Base-by-base conservation (phyloP, 2,329 filamentous ascomycete species). In the Plenodomus lindquistii region DNA sequence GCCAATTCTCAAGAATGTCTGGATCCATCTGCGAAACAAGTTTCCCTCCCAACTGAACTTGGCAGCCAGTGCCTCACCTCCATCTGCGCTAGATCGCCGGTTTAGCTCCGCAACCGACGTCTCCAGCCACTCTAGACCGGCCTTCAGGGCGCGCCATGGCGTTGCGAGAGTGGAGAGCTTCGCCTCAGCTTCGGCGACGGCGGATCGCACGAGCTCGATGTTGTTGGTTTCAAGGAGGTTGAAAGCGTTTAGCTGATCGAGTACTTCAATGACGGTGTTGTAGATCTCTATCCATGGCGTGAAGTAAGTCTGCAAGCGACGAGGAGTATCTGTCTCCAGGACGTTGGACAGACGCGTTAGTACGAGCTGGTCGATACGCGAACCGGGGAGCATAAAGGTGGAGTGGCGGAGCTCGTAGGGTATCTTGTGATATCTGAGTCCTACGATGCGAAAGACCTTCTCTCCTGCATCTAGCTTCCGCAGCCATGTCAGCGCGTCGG, bases 21-120 rank as follows among this genome's bases (percentile, higher is more conserved):
- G 37, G 6, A 54, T 42, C 54, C 54, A 57, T 8, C 16, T 22
- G 18, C 41, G 38, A 35, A 47, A 54, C n/a, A 49, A 20, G 2
- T 40, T 36, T 0, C 54, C 48, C 41, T 54, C 51, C 6, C 40
- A 16, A 8, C 48, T 52, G 18, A 41, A 35, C 17, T 42, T 42
- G 10, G 40, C 16, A 1, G 31, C 31, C 31, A 48, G 20, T 15
- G 20, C 6, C 4, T 40, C 46, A 15, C 11, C 24, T 16, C 37
- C 40, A 22, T 40, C 46, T 3, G 38, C 13, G 11, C 38, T 17
- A 3, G 43, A 41, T n/a, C 37, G 41, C 2, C 34, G 6, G 1
- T 2, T 8, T 11, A 50, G 35, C 13, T 40, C n/a, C 5, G 29
- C 11, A 9, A 50, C 43, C 4, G 41, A 17, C 5, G 19, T 34